Conservation (phyloP, 495 filamentous ascomycete genomes). For the Trichoderma reesei region DNA sequence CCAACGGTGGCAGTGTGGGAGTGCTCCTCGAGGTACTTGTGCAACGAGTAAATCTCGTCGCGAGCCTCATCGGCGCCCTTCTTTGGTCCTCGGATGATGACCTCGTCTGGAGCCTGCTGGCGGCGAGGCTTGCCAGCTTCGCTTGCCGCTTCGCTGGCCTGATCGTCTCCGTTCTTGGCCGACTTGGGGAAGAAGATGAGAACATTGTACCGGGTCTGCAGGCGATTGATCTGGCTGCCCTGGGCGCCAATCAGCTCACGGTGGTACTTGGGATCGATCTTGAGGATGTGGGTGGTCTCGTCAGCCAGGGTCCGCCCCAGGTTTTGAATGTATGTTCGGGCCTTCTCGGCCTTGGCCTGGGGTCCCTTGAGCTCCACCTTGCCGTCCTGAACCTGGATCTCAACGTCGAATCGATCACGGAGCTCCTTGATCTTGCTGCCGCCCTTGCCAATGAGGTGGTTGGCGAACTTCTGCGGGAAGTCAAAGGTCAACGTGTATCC, state of each 20-base stretch:
- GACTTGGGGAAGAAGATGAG: constrained; percentile 88
- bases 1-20: constrained; percentile 67
- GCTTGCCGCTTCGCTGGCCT: constrained; percentile 58
- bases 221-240: constrained; percentile 83
- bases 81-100: constrained; percentile 80
- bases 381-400: constrained; percentile 79
- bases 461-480: constrained; percentile 89
- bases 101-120: constrained; percentile 79
- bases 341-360: constrained; percentile 64
- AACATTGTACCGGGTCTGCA: constrained; percentile 83
- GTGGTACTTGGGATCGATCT: constrained; percentile 81
- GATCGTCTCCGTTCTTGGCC: constrained; percentile 55
- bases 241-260: constrained; percentile 82
- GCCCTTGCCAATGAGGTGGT: constrained; percentile 82
- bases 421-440: constrained; percentile 92
- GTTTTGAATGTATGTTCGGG: constrained; percentile 63
- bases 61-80: constrained; percentile 83
- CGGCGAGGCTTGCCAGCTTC: constrained; percentile 59
- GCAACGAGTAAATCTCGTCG: constrained; percentile 74
- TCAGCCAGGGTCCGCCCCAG: constrained; percentile 75
- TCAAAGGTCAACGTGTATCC: constrained; percentile 77
- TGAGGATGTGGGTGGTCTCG: constrained; percentile 74
- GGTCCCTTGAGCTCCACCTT: constrained; percentile 53
- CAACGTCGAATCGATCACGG: constrained; percentile 94
- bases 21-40: constrained; percentile 81